Evolutionary conservation across 148 eudicot genomes (phyloP), one percentile per base, ranked within the genome.

Genomic region (Camellia japonica): DNA sequence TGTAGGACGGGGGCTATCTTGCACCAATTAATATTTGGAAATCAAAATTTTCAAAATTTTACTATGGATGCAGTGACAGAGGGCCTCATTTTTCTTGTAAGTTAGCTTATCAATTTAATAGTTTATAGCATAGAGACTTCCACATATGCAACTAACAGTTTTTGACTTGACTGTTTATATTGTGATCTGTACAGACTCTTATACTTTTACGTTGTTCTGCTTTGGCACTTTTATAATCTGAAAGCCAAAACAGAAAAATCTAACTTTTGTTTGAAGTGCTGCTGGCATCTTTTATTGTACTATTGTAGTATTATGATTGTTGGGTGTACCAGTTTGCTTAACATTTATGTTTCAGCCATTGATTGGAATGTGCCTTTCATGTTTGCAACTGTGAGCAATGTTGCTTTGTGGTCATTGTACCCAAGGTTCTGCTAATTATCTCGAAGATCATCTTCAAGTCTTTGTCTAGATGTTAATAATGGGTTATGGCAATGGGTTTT

Each of bases 31-130:
- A 93, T 81, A 88, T 93, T 75, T 93, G 98, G 98, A 89, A 89
- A 85, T 92, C 98, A 73, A 89, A 88, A 69, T 88, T 79, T 76
- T 85, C 93, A 18, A 90, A 84, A 60, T 81, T 79, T 68, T 93
- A 93, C 83, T 87, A 89, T 79, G 93, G 96, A 66, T 93, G 98
- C 88, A 90, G 98, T 84, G 87, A 90, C 80, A 84, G 98, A 88
- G 89, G 90, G 38, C 89, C 87, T 12, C 86, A 83, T 82, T 92
- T 87, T 86, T 78, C 90, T 59, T 80, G 98, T 93, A 89, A 86
- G 98, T 88, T 82, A 4, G 47, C 77, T 62, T 61, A 51, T 72
- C 49, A 41, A 38, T 55, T 80, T 6, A 56, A 54, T 78, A 4
- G 75, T 59, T 42, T 66, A 16, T 16, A 42, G 72, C 38, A 55